These are phyloP conservation scores for Heracleum sosnowskyi DNA, from an alignment of 129 eudicot genomes.

Conservation along the genomic window DNA sequence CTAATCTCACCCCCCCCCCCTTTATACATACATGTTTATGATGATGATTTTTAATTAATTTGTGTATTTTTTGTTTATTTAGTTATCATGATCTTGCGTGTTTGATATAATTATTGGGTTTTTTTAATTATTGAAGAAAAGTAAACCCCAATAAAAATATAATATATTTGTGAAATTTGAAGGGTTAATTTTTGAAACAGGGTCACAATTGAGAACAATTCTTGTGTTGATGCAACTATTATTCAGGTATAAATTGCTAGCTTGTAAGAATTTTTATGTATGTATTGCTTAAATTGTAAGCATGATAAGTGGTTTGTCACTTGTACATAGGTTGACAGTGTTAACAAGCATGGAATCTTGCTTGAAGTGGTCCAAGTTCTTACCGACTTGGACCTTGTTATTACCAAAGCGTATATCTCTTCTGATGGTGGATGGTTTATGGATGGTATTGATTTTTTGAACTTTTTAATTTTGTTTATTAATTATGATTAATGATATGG, in stretches of 20 bases:
- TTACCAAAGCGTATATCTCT: constrained; percentile 83
- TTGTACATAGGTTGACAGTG: constrained; percentile 66
- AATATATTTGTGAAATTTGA: neutral
- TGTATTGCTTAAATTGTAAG: neutral
- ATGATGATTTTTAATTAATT: neutral
- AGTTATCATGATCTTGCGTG: neutral
- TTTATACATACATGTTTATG: neutral
- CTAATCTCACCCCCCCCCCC: too few species aligned
- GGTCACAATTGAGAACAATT: constrained; percentile 68
- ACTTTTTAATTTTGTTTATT: neutral
- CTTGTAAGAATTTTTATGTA: neutral
- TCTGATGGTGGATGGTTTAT: constrained; percentile 98
- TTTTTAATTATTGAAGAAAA: neutral
- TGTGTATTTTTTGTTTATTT: too few species aligned
- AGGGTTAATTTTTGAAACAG: constrained; percentile 27
- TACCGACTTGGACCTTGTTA: constrained; percentile 63
- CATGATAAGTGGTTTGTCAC: neutral
- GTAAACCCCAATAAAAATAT: neutral
- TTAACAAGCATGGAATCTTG: constrained; percentile 84
- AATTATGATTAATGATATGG: neutral
- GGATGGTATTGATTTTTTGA: constrained; percentile 52
- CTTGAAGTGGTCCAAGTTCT: constrained; percentile 94
- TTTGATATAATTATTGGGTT: neutral
- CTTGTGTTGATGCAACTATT: constrained; percentile 74
- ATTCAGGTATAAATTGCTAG: constrained; percentile 45